Base-by-base conservation (phyloP, 257 asterid genomes). In the Plantago elongata region DNA sequence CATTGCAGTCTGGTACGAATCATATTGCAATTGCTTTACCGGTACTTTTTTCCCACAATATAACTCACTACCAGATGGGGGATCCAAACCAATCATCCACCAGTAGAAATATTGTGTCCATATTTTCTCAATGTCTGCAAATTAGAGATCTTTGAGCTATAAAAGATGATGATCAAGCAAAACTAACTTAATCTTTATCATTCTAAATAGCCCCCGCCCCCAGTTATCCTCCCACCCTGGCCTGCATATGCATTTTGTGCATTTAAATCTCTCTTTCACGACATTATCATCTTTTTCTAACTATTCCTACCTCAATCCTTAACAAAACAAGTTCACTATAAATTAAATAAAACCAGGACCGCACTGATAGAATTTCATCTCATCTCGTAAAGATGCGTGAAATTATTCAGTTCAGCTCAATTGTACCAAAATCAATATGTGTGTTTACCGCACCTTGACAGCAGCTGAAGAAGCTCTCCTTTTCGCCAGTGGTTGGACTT, bases 391-490 rank as follows among this genome's bases (percentile, higher is more conserved):
- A n/a, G n/a, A n/a, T n/a, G n/a, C n/a, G n/a, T n/a, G n/a, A n/a
- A n/a, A n/a, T n/a, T n/a, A n/a, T 16, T 3, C 62, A 49, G 54
- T 22, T 22, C 27, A 22, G 27, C 27, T 22, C 27, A 22, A 22
- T 22, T 22, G 27, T 22, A 1, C 27, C 27, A 22, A 22, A 22
- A 22, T 22, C 2, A 22, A 22, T 22, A 2, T 22, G 1, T 22
- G 27, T 22, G 18, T 7, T 29, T 43, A 9, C 58, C 63, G 18
- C 62, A 93, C 99, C 94, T 87, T 93, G 66, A 93, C 86, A 65
- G 89, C 97, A 70, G 99, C 90, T 9, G 99, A 93, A 60, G 97
- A 87, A 52, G 89, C 85, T 51, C 96, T 78, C 78, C 85, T 82
- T 73, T 89, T 93, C 0, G 95, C 82, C n/a, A 89, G 84, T 27